phyloP scores from a whole-genome alignment of 176 grass and related monocot species.

The Phragmites australis region DNA sequence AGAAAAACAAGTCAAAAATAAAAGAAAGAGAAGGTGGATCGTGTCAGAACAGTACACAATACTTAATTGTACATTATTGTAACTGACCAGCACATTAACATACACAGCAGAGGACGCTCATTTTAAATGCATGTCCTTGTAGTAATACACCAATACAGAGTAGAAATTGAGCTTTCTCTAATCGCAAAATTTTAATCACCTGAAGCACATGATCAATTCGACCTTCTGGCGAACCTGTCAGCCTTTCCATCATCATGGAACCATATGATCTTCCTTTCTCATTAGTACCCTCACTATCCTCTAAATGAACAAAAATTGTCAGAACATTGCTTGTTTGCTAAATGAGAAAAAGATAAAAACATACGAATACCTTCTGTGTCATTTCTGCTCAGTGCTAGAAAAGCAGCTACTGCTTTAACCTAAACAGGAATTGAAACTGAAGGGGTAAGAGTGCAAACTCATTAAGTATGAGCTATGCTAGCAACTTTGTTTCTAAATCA shows the following conservation, averaged over 20 bases:
- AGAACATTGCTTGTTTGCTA: background rate
- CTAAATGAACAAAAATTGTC: conserved; percentile 44
- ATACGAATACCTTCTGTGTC: conserved; percentile 56
- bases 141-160: conserved; percentile 11
- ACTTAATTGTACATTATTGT: no score
- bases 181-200: conserved; percentile 50
- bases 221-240: conserved; percentile 73
- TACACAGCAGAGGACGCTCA: background rate
- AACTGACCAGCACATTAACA: background rate
- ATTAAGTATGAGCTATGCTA: conserved; percentile 3
- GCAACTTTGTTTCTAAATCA: conserved; percentile 1
- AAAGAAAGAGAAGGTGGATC: background rate
- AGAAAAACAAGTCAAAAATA: background rate
- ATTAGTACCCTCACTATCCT: conserved; percentile 36
- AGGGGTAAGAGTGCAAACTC: background rate
- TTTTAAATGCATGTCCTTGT: background rate
- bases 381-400: conserved; percentile 73
- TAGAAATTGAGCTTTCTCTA: conserved; percentile 19
- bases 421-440: conserved; percentile 42
- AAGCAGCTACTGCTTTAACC: conserved; percentile 75
- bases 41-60: background rate
- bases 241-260: conserved; percentile 90
- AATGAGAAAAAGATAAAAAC: conserved; percentile 28
- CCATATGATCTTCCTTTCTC: conserved; percentile 81
- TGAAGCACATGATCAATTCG: conserved; percentile 93